A percentile compares a stretch with the other conserved stretches of the same genome.
phyloP scores from a whole-genome alignment of 139 green algal genomes.

The Diplosphaera chodatii region DNA sequence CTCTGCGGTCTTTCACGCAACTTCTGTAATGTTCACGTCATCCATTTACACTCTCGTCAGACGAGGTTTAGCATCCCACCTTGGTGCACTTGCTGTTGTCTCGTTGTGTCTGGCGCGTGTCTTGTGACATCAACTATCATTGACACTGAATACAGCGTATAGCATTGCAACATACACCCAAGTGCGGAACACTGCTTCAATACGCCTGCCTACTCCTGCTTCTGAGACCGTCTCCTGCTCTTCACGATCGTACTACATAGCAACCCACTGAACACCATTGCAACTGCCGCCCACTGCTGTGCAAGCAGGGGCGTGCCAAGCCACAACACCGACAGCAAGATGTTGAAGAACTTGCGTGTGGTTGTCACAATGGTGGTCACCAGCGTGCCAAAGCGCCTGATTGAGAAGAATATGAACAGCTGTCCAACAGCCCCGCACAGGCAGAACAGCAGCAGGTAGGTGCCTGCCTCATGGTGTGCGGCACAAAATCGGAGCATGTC shows the following conservation, averaged over 20 bases:
- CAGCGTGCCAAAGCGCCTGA: slow-evolving; percentile 87
- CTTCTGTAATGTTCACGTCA: no score
- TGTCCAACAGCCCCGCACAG: slow-evolving; percentile 89
- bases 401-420: slow-evolving; percentile 98
- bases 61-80: no score
- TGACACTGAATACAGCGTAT: no score
- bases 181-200: no score
- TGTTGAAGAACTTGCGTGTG: slow-evolving; percentile 98
- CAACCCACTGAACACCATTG: slow-evolving; percentile 86
- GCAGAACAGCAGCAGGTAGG: slow-evolving; percentile 86
- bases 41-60: no score
- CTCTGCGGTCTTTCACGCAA: no score
- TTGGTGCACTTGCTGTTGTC: no score
- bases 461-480: slow-evolving; percentile 56
- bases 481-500: slow-evolving; percentile 67
- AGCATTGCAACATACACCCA: no score
- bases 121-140: no score
- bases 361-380: slow-evolving; percentile 90
- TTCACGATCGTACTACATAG: slow-evolving; percentile 66
- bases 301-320: slow-evolving; percentile 67
- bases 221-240: background rate
- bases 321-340: slow-evolving; percentile 72
- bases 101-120: no score
- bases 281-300: slow-evolving; percentile 86
- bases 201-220: background rate